These are phyloP conservation scores for Ogataea minuta DNA, from an alignment of 805 yeast genomes.

Conservation along the genomic window DNA sequence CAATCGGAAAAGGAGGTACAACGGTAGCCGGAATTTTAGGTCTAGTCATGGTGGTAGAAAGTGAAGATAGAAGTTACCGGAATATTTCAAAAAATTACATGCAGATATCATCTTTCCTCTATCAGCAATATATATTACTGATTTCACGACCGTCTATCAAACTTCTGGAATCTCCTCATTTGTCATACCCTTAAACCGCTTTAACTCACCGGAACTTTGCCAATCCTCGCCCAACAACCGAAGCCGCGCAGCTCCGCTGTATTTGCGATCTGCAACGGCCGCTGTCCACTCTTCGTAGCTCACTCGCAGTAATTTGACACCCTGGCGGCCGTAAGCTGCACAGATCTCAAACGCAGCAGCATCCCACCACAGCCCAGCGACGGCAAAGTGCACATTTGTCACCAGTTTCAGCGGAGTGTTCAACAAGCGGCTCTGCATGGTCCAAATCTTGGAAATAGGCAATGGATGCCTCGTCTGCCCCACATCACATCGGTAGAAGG, in stretches of 20 bases:
- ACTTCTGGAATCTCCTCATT: constrained; percentile 21
- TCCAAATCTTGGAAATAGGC: constrained; percentile 64
- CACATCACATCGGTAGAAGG: constrained; percentile 24
- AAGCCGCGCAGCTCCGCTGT: constrained; percentile 78
- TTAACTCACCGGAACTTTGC: constrained; percentile 45
- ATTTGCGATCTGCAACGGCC: constrained; percentile 48
- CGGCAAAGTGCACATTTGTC: constrained; percentile 66
- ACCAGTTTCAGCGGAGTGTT: constrained; percentile 53
- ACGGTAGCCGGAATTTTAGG: constrained; percentile 47
- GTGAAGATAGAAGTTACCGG: background rate
- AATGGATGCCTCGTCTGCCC: constrained; percentile 45
- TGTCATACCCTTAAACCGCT: constrained; percentile 43
- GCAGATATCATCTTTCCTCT: background rate
- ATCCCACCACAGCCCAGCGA: constrained; percentile 91
- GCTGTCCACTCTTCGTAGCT: constrained; percentile 52
- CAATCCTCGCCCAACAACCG: constrained; percentile 80
- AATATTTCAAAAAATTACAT: constrained; percentile 1
- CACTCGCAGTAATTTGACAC: constrained; percentile 52
- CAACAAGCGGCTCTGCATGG: constrained; percentile 64
- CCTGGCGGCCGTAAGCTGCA: constrained; percentile 66
- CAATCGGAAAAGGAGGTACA: constrained; percentile 47
- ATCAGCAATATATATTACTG: too few species aligned
- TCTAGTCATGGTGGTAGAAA: constrained; percentile 26
- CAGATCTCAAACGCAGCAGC: constrained; percentile 60
- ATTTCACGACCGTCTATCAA: too few species aligned